Evolutionary conservation across 129 eudicot genomes (phyloP), one percentile per base, ranked within the genome.

Genomic region (Flaveria trinervia): DNA sequence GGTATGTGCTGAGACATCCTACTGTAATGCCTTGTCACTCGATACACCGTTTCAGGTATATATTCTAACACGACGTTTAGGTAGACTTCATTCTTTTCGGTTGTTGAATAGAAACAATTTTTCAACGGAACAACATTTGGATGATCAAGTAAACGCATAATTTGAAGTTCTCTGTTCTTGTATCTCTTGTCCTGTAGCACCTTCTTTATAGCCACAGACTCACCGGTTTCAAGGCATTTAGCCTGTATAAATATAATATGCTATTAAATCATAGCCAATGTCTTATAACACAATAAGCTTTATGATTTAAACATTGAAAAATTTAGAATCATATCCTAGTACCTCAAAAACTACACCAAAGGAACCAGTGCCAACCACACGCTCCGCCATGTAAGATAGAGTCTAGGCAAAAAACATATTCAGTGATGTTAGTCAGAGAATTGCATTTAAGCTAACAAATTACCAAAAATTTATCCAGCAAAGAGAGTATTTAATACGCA

Each of bases 281-380:
- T 36, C 23, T 18, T 52, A 11, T 20, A 74, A 23, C 59, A 9
- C 17, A 48, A 17, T 43, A 3, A 44, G 44, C 46, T 64, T 56
- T 26, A 30, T n/a, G 62, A 36, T 57, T 70, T 18, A 69, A 76
- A 57, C 7, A 25, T 15, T 12, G 12, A 33, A 65, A 65, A 15
- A 36, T 2, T 18, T 33, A 13, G 7, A 46, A 74, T n/a, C 61
- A 30, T 59, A 79, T 60, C n/a, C 54, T 30, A 60, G 33, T 81
- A 81, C 81, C 85, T 81, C 81, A 76, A 81, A 81, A 36, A 81
- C 85, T 16, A 76, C 85, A 48, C 85, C 85, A 76, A 81, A 75
- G 2, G 85, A 81, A 22, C 85, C 85, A 26, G 81, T 74, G 59
- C 85, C 85, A 50, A 81, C 81, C 25, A 81, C 81, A 5, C 81